Evolutionary conservation across 2,329 filamentous ascomycete genomes (phyloP), one percentile per base, ranked within the genome.

Genomic region (Truncatella angustata): DNA sequence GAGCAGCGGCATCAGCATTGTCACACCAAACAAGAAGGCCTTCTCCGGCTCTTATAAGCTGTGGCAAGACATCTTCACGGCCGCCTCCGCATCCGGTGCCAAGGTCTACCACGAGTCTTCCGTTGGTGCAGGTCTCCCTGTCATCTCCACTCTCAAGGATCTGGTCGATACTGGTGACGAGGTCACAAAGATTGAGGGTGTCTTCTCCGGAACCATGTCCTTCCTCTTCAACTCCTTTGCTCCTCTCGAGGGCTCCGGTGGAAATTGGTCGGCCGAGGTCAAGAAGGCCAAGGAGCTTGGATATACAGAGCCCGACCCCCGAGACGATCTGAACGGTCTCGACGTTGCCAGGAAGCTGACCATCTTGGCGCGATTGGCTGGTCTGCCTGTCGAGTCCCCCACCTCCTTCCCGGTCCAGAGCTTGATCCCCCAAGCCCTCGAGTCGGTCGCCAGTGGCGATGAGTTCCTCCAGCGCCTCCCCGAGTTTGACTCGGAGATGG

Each of bases 171-270:
- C 94, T 1, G 94, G 94, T 37, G 94, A 99, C 67, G 80, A 90
- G 67, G 87, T 99, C 4, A 91, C 83, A 50, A 92, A 87, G 73
- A 95, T 99, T 61, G 93, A 97, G 74, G 94, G 94, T 59, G 92
- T 99, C 48, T 97, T 99, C 75, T 96, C 90, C 56, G 94, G 94
- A 58, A 99, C 94, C 51, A 93, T 99, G 85, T 95, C 90, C 35
- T 99, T 97, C 79, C 80, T 99, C 36, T 97, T 99, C 84, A 97
- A 97, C 79, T 92, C 85, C 20, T 99, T 97, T 70, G 91, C 92
- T 45, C 94, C 94, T 0, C 85, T 86, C 3, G 82, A 84, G 46
- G 88, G 87, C 4, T 75, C 79, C 20, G 89, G 88, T 30, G 90
- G 90, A 49, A 85, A 87, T 65, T 99, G 95, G 87, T 94, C 90